These are phyloP conservation scores for Earliella scabrosa DNA, from an alignment of 1,284 basidiomycete species.

Conservation along the genomic window DNA sequence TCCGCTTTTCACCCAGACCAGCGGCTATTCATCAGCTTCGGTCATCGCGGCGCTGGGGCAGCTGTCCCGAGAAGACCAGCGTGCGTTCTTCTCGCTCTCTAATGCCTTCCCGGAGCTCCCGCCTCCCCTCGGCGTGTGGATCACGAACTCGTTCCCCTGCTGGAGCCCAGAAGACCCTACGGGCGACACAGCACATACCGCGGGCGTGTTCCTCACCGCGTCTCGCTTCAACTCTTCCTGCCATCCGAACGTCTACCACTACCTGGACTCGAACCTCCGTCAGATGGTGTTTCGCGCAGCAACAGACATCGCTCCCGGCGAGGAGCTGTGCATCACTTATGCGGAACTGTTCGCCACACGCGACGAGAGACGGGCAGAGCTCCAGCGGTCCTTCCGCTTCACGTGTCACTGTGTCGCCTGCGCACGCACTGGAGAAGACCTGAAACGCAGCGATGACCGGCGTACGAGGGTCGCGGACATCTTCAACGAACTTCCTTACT, in stretches of 20 bases:
- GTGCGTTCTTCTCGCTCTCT: constrained; percentile 1
- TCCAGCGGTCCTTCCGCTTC: constrained; percentile 56
- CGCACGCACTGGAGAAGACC: constrained; percentile 7
- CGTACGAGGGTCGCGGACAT: constrained; percentile 13
- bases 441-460: constrained; percentile 18
- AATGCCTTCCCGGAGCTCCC: background rate
- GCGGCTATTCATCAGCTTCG: background rate
- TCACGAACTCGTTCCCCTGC: constrained; percentile 30
- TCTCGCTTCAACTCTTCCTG: constrained; percentile 27
- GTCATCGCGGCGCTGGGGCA: background rate
- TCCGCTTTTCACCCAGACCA: constrained; percentile 28
- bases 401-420: constrained; percentile 53
- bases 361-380: constrained; percentile 39
- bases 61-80: constrained; percentile 2
- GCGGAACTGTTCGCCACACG: constrained; percentile 45
- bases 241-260: constrained; percentile 20
- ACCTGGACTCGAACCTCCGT: constrained; percentile 15
- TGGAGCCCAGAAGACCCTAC: constrained; percentile 18
- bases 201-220: constrained; percentile 22
- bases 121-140: constrained; percentile 18
- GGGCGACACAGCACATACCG: constrained; percentile 8
- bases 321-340: constrained; percentile 63
- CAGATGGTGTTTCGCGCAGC: constrained; percentile 17
- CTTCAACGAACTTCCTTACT: constrained; percentile 9
- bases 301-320: constrained; percentile 46